A percentile compares a stretch with the other conserved stretches of the same genome.
Conservation (phyloP, 169 alveolate genomes). For the Cryptosporidium sp. region DNA sequence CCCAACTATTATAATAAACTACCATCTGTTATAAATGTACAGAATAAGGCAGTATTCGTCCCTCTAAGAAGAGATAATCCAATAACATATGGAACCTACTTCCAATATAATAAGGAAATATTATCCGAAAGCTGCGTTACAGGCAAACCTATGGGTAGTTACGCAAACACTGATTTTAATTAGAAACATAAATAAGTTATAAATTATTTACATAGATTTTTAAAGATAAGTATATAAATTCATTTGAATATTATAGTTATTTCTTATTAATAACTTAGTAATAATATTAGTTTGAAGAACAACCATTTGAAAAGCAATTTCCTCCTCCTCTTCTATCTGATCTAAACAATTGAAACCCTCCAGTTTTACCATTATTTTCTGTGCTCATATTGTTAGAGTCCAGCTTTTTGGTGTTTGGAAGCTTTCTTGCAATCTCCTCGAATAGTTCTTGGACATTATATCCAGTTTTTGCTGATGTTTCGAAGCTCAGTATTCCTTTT, state of each 20-base stretch:
- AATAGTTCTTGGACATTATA: constrained; percentile 89
- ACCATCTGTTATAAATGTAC: constrained; percentile 60
- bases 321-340: constrained; percentile 38
- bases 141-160: constrained; percentile 71
- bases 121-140: constrained; percentile 59
- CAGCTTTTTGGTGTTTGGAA: constrained; percentile 42
- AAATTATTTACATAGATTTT: background rate
- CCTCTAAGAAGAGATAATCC: constrained; percentile 74
- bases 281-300: constrained; percentile 1
- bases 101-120: constrained; percentile 61
- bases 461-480: constrained; percentile 93
- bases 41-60: constrained; percentile 66
- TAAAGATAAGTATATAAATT: background rate
- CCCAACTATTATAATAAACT: constrained; percentile 56
- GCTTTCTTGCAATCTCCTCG: constrained; percentile 82
- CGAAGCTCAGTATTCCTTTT: constrained; percentile 88
- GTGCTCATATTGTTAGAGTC: constrained; percentile 3
- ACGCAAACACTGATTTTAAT: constrained; percentile 11
- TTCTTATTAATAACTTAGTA: background rate
- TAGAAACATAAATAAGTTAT: background rate
- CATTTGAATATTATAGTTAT: background rate
- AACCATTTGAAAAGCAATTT: constrained; percentile 9
- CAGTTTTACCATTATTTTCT: constrained; percentile 16
- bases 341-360: constrained; percentile 66
- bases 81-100: constrained; percentile 59